These are phyloP conservation scores for Candida loeiensis DNA, from an alignment of 805 yeast genomes.

Conservation along the genomic window DNA sequence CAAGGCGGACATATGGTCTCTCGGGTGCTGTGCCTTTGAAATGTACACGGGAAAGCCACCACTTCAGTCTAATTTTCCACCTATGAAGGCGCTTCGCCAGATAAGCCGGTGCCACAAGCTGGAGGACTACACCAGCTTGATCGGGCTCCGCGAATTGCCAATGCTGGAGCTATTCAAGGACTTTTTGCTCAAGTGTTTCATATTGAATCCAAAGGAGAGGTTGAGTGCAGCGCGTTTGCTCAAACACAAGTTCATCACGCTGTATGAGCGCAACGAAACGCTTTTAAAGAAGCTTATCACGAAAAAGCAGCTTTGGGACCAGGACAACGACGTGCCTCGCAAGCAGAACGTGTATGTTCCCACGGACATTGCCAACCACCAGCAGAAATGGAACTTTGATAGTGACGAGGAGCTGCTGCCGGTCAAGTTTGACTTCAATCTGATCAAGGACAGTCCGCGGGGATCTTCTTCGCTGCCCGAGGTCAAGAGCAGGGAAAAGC, in stretches of 20 bases:
- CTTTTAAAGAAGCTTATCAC: constrained; percentile 30
- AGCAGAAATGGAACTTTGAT: constrained; percentile 12
- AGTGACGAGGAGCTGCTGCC: constrained; percentile 7
- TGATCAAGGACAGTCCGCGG: constrained; percentile 21
- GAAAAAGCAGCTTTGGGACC: constrained; percentile 37
- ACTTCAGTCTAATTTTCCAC: constrained; percentile 37
- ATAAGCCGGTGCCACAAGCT: constrained; percentile 31
- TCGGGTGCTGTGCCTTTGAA: constrained; percentile 77
- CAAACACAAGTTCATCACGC: constrained; percentile 31
- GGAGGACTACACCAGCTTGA: constrained; percentile 29
- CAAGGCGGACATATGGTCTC: constrained; percentile 75
- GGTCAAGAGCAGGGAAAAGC: not conserved
- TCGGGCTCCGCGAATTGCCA: constrained; percentile 21
- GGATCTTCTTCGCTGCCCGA: constrained; percentile 22
- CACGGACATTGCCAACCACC: constrained; percentile 34
- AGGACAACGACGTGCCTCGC: constrained; percentile 31
- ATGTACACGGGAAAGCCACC: constrained; percentile 74
- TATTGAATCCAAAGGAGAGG: constrained; percentile 30
- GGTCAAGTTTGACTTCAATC: constrained; percentile 37
- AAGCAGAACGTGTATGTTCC: constrained; percentile 34
- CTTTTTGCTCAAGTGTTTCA: constrained; percentile 33
- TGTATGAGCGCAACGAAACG: constrained; percentile 12
- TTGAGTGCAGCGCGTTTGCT: constrained; percentile 30
- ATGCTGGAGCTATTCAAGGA: constrained; percentile 26
- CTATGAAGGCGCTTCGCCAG: constrained; percentile 43